These are phyloP conservation scores for Prototheca wickerhamii DNA, from an alignment of 163 green algal species.

Conservation along the genomic window DNA sequence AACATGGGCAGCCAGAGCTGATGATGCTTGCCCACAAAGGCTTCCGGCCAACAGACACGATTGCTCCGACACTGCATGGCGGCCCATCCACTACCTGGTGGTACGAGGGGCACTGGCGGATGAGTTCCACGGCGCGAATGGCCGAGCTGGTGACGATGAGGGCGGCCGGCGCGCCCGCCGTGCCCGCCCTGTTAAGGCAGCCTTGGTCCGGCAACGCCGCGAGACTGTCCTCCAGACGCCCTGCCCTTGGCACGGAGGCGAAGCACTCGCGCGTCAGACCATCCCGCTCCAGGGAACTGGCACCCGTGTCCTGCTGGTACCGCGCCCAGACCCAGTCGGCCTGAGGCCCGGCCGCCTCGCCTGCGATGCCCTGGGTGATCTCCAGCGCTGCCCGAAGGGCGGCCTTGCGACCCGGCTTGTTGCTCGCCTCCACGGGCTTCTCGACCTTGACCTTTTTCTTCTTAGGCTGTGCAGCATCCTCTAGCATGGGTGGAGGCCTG, in stretches of 20 bases:
- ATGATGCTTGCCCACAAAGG: not conserved
- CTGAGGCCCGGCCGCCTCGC: conserved; percentile 10
- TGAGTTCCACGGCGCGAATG: conserved; percentile 18
- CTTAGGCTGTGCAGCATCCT: too few relatives aligned
- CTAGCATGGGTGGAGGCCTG: too few relatives aligned
- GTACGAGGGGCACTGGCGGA: conserved; percentile 27
- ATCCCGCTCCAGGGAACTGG: conserved; percentile 20
- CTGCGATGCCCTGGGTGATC: conserved; percentile 14
- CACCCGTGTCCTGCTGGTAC: conserved; percentile 10
- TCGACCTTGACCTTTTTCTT: too few relatives aligned
- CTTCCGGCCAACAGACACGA: not conserved
- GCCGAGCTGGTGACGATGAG: conserved; percentile 27
- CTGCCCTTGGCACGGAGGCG: too few relatives aligned
- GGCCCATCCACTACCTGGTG: conserved; percentile 11
- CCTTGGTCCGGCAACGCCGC: not conserved
- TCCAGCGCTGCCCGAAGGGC: conserved; percentile 1
- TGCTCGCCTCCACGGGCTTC: not conserved
- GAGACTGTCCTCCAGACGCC: conserved; percentile 15
- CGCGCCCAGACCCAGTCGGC: conserved; percentile 26
- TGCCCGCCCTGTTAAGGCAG: conserved; percentile 4
- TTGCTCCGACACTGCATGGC: not conserved
- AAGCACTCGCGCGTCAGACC: conserved; percentile 17
- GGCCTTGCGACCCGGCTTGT: not conserved
- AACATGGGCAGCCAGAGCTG: not conserved
- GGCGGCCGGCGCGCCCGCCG: conserved; percentile 5